These are phyloP conservation scores for Melastoma candidum DNA, from an alignment of 441 rosid species.

Conservation along the genomic window DNA sequence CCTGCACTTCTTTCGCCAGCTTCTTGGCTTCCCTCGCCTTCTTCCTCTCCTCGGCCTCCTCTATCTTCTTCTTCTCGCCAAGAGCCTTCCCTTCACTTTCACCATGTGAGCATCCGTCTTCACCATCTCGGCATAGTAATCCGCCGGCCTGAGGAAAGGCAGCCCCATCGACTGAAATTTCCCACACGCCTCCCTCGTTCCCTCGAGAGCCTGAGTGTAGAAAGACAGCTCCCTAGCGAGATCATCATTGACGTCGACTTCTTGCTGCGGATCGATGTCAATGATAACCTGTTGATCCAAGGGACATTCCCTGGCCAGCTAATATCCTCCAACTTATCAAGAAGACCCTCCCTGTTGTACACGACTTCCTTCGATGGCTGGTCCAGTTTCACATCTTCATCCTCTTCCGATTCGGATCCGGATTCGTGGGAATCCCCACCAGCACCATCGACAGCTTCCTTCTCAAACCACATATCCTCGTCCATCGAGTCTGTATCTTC, in stretches of 20 bases:
- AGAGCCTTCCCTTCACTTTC: conserved; percentile 66
- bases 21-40: conserved; percentile 74
- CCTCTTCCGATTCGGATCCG: conserved; percentile 37
- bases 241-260: conserved; percentile 82
- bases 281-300: conserved; percentile 62
- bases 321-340: conserved; percentile 68
- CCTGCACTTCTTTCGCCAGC: conserved; percentile 68
- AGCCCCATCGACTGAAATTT: conserved; percentile 47
- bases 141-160: conserved; percentile 69
- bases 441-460: conserved; percentile 27
- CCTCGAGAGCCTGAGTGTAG: conserved; percentile 74
- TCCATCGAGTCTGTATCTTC: conserved; percentile 18
- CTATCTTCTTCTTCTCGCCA: conserved; percentile 57
- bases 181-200: conserved; percentile 50
- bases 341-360: conserved; percentile 48
- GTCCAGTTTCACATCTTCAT: conserved; percentile 40
- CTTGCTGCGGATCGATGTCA: conserved; percentile 55
- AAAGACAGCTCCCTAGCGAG: conserved; percentile 61
- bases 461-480: conserved; percentile 34
- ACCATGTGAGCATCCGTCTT: conserved; percentile 73
- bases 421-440: conserved; percentile 35
- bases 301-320: conserved; percentile 62
- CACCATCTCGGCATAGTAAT: conserved; percentile 89
- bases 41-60: conserved; percentile 84
- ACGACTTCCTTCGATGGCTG: conserved; percentile 52